Percentiles rank a stretch among this genome's conserved stretches.
phyloP scores from a whole-genome alignment of 2,329 filamentous ascomycete species.

The Waltergamsia citrina region DNA sequence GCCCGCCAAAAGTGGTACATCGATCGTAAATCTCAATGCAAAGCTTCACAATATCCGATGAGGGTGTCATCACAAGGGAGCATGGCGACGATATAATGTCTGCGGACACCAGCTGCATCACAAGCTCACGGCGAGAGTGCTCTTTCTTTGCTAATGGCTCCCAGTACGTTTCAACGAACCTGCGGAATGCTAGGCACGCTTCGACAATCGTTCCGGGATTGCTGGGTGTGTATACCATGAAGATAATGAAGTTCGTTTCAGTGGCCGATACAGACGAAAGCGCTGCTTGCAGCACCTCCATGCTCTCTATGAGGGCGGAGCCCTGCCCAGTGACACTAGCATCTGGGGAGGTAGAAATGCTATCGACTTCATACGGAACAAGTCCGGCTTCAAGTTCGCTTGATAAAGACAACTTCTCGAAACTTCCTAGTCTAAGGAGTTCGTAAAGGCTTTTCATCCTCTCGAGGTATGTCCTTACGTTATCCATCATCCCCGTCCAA shows the following conservation, averaged over 20 bases:
- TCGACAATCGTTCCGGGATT: slow-evolving; percentile 54
- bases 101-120: slow-evolving; percentile 66
- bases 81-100: slow-evolving; percentile 56
- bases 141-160: slow-evolving; percentile 32
- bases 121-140: slow-evolving; percentile 51
- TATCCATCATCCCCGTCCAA: slow-evolving; percentile 51
- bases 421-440: slow-evolving; percentile 60
- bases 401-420: slow-evolving; percentile 40
- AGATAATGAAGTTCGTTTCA: slow-evolving; percentile 61
- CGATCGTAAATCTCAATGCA: slow-evolving; percentile 73
- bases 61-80: slow-evolving; percentile 52
- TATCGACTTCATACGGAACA: slow-evolving; percentile 39
- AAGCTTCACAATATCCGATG: slow-evolving; percentile 49
- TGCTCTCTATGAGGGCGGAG: slow-evolving; percentile 36
- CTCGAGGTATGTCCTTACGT: slow-evolving; percentile 54
- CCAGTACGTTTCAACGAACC: slow-evolving; percentile 53
- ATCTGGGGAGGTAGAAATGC: slow-evolving; percentile 29
- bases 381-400: slow-evolving; percentile 31
- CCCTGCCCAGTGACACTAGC: slow-evolving; percentile 29
- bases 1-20: slow-evolving; percentile 48
- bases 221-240: slow-evolving; percentile 62
- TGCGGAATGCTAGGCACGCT: slow-evolving; percentile 64
- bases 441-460: slow-evolving; percentile 66
- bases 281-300: slow-evolving; percentile 36
- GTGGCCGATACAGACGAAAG: slow-evolving; percentile 30